A percentile compares a stretch with the other conserved stretches of the same genome.
Evolutionary conservation across 805 yeast genomes (phyloP).

Genomic region (Starmera quercuum): DNA sequence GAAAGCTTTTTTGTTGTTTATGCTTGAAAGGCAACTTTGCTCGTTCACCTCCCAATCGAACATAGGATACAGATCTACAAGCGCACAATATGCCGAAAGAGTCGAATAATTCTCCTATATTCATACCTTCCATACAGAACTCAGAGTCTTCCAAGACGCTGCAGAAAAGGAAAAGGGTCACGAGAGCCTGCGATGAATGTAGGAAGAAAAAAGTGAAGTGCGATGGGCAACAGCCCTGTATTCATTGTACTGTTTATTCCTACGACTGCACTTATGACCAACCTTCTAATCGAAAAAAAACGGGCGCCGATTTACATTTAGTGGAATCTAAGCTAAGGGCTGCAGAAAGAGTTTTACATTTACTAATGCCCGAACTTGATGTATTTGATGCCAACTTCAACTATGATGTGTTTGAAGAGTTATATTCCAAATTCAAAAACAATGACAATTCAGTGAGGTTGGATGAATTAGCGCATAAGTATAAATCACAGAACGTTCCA

Average conservation of each 20-base stretch:
- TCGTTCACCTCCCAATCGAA: no score
- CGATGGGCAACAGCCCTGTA: conserved; percentile 73
- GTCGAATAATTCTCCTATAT: neutral
- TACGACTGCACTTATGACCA: conserved; percentile 82
- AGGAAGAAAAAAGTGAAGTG: conserved; percentile 72
- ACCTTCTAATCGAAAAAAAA: conserved; percentile 35
- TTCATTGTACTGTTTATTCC: conserved; percentile 73
- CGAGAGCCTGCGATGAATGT: conserved; percentile 72
- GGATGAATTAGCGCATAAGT: conserved; percentile 5
- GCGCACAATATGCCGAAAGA: neutral
- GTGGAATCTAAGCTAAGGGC: conserved; percentile 27
- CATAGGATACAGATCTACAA: no score
- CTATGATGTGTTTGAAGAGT: conserved; percentile 16
- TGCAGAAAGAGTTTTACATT: conserved; percentile 26
- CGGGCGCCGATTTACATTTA: conserved; percentile 20
- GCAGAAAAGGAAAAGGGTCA: conserved; percentile 54
- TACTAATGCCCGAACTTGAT: conserved; percentile 33
- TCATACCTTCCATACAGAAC: neutral
- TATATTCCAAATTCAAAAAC: conserved; percentile 2
- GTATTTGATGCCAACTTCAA: conserved; percentile 23
- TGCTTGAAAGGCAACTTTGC: no score
- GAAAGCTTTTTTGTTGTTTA: no score
- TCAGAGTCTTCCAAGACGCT: conserved; percentile 4
- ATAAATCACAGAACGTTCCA: conserved; percentile 3
- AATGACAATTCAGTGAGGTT: conserved; percentile 4